Conservation (phyloP, 2,329 filamentous ascomycete species). For the Hypoxylon sp. region DNA sequence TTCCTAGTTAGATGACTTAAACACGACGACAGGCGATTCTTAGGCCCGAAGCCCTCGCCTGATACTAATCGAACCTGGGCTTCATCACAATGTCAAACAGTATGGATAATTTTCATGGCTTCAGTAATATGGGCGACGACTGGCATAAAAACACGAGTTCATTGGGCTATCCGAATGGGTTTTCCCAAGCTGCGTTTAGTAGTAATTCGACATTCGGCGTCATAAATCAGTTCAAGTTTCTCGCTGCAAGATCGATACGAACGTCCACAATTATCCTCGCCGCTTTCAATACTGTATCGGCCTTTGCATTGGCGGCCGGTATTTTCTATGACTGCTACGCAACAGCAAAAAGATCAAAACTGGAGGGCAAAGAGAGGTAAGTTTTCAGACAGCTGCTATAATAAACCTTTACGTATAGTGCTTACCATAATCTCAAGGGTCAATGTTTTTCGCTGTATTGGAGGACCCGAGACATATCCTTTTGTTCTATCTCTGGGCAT, state of each 20-base stretch:
- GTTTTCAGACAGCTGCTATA: slow-evolving; percentile 52
- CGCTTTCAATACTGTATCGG: slow-evolving; percentile 72
- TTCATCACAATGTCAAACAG: slow-evolving; percentile 48
- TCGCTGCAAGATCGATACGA: slow-evolving; percentile 69
- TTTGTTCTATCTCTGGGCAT: slow-evolving; percentile 71
- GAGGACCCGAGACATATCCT: slow-evolving; percentile 66
- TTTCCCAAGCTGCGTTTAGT: slow-evolving; percentile 52
- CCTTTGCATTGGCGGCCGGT: slow-evolving; percentile 68
- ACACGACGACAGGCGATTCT: slow-evolving; percentile 53
- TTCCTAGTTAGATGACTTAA: slow-evolving; percentile 63
- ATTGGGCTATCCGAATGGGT: slow-evolving; percentile 43
- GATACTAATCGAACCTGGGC: slow-evolving; percentile 44
- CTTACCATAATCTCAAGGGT: slow-evolving; percentile 48
- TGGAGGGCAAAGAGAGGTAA: slow-evolving; percentile 59
- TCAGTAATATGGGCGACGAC: slow-evolving; percentile 47
- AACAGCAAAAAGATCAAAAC: slow-evolving; percentile 58
- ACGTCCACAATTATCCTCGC: slow-evolving; percentile 74
- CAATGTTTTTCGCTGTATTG: slow-evolving; percentile 60
- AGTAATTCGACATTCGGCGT: slow-evolving; percentile 62
- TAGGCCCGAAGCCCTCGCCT: slow-evolving; percentile 53
- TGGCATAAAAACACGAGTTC: slow-evolving; percentile 51
- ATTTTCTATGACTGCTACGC: slow-evolving; percentile 71
- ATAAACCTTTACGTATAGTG: slow-evolving; percentile 24
- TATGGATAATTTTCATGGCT: slow-evolving; percentile 46
- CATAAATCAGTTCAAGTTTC: slow-evolving; percentile 67